Conservation (phyloP, 139 green algal species). For the Chlorella sp. region DNA sequence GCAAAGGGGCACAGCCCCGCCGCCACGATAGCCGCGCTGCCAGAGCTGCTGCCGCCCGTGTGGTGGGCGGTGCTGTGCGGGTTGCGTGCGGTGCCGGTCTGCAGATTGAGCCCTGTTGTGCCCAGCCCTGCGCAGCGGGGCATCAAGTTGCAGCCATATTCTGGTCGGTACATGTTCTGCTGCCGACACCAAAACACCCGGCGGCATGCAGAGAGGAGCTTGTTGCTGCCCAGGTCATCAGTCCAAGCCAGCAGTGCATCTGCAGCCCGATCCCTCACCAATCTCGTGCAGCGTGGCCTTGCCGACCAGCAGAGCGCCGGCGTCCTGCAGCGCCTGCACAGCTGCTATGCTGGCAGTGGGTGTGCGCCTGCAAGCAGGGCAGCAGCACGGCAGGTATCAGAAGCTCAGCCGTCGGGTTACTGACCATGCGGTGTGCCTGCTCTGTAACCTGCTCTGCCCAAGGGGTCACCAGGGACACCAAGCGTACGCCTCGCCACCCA, state of each 20-base stretch:
- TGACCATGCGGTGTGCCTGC: too few relatives aligned
- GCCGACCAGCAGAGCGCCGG: constrained; percentile 77
- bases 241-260: background rate
- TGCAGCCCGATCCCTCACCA: constrained; percentile 21
- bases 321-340: constrained; percentile 54
- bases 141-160: too few relatives aligned
- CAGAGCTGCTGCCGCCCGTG: constrained; percentile 68
- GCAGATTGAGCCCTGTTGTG: constrained; percentile 60
- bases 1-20: constrained; percentile 77
- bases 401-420: too few relatives aligned
- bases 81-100: constrained; percentile 66
- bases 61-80: constrained; percentile 51
- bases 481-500: too few relatives aligned
- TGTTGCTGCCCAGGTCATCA: background rate
- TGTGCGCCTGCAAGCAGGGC: constrained; percentile 6
- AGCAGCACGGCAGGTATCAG: background rate
- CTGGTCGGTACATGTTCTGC: background rate
- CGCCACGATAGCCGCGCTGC: constrained; percentile 71
- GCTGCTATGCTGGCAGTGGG: background rate
- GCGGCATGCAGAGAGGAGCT: background rate
- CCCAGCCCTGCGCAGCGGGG: constrained; percentile 48
- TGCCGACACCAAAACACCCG: background rate
- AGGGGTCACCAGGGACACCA: too few relatives aligned
- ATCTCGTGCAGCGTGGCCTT: constrained; percentile 83
- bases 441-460: too few relatives aligned